These are phyloP conservation scores for Halteria grandinella DNA, from an alignment of 73 alveolate species.

Conservation along the genomic window DNA sequence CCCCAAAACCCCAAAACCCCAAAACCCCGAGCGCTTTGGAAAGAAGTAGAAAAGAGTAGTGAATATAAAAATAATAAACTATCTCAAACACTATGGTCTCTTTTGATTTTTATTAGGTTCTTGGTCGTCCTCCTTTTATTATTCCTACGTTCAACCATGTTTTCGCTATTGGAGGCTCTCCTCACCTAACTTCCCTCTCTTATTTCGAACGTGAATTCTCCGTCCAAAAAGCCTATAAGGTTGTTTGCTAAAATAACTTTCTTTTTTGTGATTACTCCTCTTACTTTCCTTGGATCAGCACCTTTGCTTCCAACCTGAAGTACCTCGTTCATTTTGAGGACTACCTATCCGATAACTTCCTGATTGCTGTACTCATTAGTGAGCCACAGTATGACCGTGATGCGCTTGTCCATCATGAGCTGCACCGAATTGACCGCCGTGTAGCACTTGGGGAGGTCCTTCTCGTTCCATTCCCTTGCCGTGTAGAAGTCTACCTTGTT, in stretches of 20 bases:
- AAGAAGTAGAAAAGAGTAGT: no score
- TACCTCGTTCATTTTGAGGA: not conserved
- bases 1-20: no score
- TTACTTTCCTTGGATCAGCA: not conserved
- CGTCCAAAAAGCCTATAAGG: not conserved
- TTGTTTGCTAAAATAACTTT: slow-evolving; percentile 13
- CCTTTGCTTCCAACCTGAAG: no score
- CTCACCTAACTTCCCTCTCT: not conserved
- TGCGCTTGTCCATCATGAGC: slow-evolving; percentile 11
- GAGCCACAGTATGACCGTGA: slow-evolving; percentile 27
- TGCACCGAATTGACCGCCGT: slow-evolving; percentile 34
- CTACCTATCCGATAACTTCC: slow-evolving; percentile 33
- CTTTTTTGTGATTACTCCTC: not conserved
- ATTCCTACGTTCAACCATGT: not conserved
- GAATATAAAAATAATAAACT: no score
- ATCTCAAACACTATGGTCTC: slow-evolving; percentile 53
- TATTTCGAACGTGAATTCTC: slow-evolving; percentile 32
- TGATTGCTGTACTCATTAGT: slow-evolving; percentile 7
- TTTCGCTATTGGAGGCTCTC: slow-evolving; percentile 37
- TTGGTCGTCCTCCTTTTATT: not conserved
- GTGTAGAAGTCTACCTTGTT: slow-evolving; percentile 8
- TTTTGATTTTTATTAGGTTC: not conserved
- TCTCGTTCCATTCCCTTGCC: slow-evolving; percentile 1
- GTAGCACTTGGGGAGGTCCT: slow-evolving; percentile 19
- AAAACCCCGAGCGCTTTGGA: no score